Percentiles rank a stretch among this genome's conserved stretches.
Conservation (phyloP, 345 rosid genomes). For the Citrus reticulata region DNA sequence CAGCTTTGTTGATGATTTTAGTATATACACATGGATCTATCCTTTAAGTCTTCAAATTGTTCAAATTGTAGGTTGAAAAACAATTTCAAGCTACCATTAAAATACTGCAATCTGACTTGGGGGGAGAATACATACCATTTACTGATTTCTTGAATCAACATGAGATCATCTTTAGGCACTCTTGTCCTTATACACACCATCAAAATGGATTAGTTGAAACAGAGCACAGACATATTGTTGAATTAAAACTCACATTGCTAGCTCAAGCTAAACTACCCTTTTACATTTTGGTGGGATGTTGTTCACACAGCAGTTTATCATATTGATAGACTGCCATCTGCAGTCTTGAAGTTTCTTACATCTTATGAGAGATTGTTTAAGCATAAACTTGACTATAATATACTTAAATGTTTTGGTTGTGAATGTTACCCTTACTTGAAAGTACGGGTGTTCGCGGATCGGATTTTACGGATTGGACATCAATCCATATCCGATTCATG, state of each 20-base stretch:
- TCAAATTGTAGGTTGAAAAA: no score
- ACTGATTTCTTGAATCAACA: background rate
- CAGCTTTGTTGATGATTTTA: no score
- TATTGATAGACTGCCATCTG: background rate
- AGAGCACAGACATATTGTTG: background rate
- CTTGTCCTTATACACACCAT: background rate
- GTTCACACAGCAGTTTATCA: background rate
- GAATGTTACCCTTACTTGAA: no score
- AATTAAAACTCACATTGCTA: background rate
- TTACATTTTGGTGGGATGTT: background rate
- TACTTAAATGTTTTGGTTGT: no score
- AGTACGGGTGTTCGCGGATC: no score
- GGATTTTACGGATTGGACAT: no score
- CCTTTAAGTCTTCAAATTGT: no score
- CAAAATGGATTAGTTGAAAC: background rate
- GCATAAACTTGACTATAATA: no score
- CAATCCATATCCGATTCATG: no score
- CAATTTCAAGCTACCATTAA: no score
- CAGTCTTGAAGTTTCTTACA: background rate
- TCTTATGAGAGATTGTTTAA: no score
- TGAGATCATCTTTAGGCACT: background rate
- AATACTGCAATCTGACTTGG: background rate
- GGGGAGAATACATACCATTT: background rate
- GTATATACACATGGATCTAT: no score
- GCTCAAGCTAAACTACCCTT: background rate